Evolutionary conservation across 2,329 filamentous ascomycete genomes (phyloP).

Genomic region (Neospermospora avenae): DNA sequence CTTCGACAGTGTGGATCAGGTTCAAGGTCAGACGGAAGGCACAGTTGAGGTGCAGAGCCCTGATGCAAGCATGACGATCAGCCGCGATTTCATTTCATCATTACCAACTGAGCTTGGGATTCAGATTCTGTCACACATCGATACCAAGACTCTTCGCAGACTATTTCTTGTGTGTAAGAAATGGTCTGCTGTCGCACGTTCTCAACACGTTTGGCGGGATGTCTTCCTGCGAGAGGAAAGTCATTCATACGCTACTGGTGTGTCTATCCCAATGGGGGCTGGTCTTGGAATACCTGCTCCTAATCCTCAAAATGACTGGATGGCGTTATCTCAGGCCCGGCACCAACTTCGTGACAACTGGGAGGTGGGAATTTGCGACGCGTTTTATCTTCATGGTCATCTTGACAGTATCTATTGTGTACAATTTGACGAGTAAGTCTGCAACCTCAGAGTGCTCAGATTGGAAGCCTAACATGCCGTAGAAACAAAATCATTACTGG

Average conservation of each 20-base stretch:
- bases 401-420: constrained; percentile 96
- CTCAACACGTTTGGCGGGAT: constrained; percentile 61
- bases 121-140: constrained; percentile 54
- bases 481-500: constrained; percentile 95
- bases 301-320: constrained; percentile 72
- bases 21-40: neutral
- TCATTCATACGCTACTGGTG: constrained; percentile 55
- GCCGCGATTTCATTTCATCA: constrained; percentile 54
- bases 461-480: constrained; percentile 35
- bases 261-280: constrained; percentile 48
- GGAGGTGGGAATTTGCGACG: constrained; percentile 72
- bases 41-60: neutral
- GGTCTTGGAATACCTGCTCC: constrained; percentile 56
- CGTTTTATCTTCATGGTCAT: constrained; percentile 89
- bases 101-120: constrained; percentile 58
- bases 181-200: constrained; percentile 48
- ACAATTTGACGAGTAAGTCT: constrained; percentile 87
- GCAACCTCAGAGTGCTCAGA: neutral
- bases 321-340: constrained; percentile 76
- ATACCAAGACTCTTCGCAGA: constrained; percentile 48
- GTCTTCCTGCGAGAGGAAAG: constrained; percentile 61
- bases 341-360: constrained; percentile 74
- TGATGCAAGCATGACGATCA: constrained; percentile 37
- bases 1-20: constrained; percentile 36
- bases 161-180: constrained; percentile 48